These are phyloP conservation scores for Saccharum spontaneum DNA, from an alignment of 176 grass and related monocot genomes.

Conservation along the genomic window DNA sequence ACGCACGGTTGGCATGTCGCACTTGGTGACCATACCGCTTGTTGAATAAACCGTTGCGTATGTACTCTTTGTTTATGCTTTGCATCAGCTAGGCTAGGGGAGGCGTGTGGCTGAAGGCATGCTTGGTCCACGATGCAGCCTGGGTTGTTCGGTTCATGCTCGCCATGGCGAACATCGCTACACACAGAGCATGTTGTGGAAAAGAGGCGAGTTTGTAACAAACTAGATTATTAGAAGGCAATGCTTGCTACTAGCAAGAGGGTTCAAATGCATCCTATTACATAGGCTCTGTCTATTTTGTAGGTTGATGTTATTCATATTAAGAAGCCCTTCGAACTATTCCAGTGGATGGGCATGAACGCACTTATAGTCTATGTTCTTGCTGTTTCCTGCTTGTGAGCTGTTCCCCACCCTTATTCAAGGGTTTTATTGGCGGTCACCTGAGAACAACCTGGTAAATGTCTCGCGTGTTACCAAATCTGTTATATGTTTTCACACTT, in stretches of 20 bases:
- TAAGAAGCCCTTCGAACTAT: constrained; percentile 63
- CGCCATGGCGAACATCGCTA: too few species aligned
- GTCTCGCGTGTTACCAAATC: background rate
- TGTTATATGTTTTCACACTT: background rate
- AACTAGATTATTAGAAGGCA: background rate
- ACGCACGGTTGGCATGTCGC: too few species aligned
- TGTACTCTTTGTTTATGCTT: too few species aligned
- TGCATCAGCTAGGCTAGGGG: too few species aligned
- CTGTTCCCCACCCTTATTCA: constrained; percentile 38
- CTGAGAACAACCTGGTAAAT: constrained; percentile 71
- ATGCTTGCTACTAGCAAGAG: background rate
- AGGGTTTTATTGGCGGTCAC: constrained; percentile 84
- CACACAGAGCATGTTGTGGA: too few species aligned
- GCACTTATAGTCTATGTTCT: constrained; percentile 82
- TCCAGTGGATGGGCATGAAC: constrained; percentile 96
- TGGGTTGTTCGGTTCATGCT: too few species aligned
- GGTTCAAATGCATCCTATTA: background rate
- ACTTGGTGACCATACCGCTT: too few species aligned
- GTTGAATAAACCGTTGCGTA: too few species aligned
- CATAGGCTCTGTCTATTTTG: constrained; percentile 10
- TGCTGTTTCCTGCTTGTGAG: constrained; percentile 5
- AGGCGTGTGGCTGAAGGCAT: too few species aligned
- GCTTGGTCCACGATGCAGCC: too few species aligned
- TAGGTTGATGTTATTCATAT: constrained; percentile 68
- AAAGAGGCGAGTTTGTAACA: background rate